Conservation (phyloP, 1,284 basidiomycete genomes). For the Caloboletus firmus region DNA sequence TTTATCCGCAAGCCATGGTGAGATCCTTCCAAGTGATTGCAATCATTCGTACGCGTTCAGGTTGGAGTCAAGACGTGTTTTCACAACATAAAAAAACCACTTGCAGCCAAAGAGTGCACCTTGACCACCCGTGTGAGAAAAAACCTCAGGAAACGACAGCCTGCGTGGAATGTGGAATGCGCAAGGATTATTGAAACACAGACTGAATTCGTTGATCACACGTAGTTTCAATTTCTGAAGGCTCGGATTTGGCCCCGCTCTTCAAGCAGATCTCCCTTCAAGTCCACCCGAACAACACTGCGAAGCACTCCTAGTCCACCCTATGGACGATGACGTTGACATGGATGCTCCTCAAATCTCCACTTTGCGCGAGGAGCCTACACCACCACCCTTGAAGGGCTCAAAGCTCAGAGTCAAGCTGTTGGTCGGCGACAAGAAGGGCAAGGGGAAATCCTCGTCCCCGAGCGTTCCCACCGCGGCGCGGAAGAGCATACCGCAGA, state of each 20-base stretch:
- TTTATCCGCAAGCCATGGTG: background rate
- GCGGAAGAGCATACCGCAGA: slow-evolving; percentile 26
- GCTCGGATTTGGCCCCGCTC: slow-evolving; percentile 1
- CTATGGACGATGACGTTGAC: slow-evolving; percentile 54
- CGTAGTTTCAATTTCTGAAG: slow-evolving; percentile 3
- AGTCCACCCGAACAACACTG: slow-evolving; percentile 1
- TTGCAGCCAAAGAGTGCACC: background rate
- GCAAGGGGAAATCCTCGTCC: slow-evolving; percentile 32
- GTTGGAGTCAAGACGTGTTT: background rate
- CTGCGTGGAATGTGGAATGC: slow-evolving; percentile 2
- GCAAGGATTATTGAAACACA: background rate
- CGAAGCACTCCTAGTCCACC: background rate
- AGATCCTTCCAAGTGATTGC: background rate
- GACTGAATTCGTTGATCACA: background rate
- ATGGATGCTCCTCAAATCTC: slow-evolving; percentile 82
- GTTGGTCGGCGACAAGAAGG: slow-evolving; percentile 48
- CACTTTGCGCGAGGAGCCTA: slow-evolving; percentile 66
- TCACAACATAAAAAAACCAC: too few relatives aligned
- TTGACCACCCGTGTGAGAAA: slow-evolving; percentile 15
- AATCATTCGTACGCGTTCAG: background rate
- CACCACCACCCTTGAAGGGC: slow-evolving; percentile 55
- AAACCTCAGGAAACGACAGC: slow-evolving; percentile 2
- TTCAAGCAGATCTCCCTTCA: background rate
- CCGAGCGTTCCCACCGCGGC: slow-evolving; percentile 29
- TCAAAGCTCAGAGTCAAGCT: slow-evolving; percentile 53